phyloP scores from a whole-genome alignment of 352 stramenopile genomes.

The Phytophthora citricola region DNA sequence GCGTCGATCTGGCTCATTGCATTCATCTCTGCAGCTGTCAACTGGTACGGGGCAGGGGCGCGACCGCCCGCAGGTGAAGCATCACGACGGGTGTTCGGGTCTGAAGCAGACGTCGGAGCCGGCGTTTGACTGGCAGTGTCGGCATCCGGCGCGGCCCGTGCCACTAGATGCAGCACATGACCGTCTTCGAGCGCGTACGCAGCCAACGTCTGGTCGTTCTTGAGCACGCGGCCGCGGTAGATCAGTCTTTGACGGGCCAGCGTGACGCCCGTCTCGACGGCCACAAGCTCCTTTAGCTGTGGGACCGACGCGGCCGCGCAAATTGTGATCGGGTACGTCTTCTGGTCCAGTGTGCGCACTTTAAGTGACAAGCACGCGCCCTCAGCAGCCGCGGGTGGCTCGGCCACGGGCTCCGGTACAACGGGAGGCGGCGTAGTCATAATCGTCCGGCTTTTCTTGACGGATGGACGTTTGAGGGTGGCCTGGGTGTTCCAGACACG shows the following conservation, averaged over 20 bases:
- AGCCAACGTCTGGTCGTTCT: conserved; percentile 82
- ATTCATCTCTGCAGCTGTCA: conserved; percentile 2
- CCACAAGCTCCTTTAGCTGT: conserved; percentile 79
- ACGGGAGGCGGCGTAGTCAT: conserved; percentile 6
- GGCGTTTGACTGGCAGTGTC: conserved; percentile 23
- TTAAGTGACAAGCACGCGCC: conserved; percentile 66
- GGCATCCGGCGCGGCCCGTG: conserved; percentile 51
- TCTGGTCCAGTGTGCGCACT: conserved; percentile 85
- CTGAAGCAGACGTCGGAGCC: conserved; percentile 13
- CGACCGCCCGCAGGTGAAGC: not conserved
- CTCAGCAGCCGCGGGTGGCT: conserved; percentile 19
- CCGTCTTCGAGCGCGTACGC: conserved; percentile 84
- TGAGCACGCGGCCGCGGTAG: conserved; percentile 87
- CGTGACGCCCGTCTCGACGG: conserved; percentile 72
- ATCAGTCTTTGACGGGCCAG: conserved; percentile 83
- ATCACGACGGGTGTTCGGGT: not conserved
- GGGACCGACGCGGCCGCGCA: conserved; percentile 68
- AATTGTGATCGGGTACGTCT: conserved; percentile 78
- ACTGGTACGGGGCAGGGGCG: not conserved
- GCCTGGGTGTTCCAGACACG: conserved; percentile 1
- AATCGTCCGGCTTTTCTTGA: conserved; percentile 1
- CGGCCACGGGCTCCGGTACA: conserved; percentile 28
- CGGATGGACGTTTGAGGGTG: not conserved
- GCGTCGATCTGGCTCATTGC: conserved; percentile 11
- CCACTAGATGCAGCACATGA: conserved; percentile 84